These are phyloP conservation scores for Capillidium heterosporum DNA, from an alignment of 371 early-diverging fungal species.

Conservation along the genomic window DNA sequence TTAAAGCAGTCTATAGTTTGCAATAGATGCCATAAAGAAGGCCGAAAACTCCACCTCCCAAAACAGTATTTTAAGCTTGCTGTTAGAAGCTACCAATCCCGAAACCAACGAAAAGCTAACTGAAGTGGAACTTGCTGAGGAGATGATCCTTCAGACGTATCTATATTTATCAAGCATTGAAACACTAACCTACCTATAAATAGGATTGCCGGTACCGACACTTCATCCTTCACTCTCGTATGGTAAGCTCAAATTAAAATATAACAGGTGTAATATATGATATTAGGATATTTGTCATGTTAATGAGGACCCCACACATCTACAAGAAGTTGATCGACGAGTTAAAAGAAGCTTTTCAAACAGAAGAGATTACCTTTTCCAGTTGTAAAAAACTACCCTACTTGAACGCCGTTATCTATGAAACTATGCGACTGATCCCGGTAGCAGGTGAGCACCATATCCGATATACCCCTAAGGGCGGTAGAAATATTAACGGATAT, in stretches of 20 bases:
- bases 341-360: neutral
- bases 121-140: neutral
- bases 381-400: neutral
- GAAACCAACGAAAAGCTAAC: neutral
- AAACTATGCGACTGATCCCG: neutral
- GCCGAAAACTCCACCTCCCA: neutral
- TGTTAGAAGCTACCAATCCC: neutral
- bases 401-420: conserved; percentile 2
- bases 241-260: neutral
- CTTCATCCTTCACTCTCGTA: neutral
- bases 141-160: neutral
- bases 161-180: too few relatives aligned
- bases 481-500: conserved; percentile 10
- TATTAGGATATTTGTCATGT: neutral
- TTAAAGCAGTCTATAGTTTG: neutral
- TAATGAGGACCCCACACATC: neutral
- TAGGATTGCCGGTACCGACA: neutral
- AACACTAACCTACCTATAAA: neutral
- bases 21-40: neutral
- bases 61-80: neutral
- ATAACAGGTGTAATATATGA: neutral
- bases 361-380: neutral
- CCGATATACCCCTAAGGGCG: conserved; percentile 12
- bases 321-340: neutral
- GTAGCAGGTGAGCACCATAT: conserved; percentile 6